Percentiles rank a stretch among this genome's conserved stretches.
phyloP scores from a whole-genome alignment of 2,329 filamentous ascomycete genomes.

The Aspergillus chevalieri region DNA sequence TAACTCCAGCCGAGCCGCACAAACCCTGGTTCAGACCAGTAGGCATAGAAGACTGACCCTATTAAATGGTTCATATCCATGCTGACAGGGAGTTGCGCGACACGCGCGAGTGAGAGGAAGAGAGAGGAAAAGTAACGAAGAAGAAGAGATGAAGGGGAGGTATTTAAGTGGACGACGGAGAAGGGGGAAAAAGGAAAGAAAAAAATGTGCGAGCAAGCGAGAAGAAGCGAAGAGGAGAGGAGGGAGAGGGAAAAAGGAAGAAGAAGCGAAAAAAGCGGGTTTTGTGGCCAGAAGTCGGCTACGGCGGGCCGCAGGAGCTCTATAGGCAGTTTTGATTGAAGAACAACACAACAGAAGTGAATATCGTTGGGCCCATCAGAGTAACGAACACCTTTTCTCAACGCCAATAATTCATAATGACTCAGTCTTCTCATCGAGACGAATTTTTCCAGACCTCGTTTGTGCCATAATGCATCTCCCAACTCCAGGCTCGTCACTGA shows the following conservation, averaged over 20 bases:
- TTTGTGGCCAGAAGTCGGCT: conserved; percentile 27
- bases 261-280: conserved; percentile 24
- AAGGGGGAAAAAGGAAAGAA: conserved; percentile 17
- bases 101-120: conserved; percentile 19
- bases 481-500: conserved; percentile 8
- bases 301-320: conserved; percentile 28
- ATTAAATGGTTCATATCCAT: conserved; percentile 49
- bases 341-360: too few relatives aligned
- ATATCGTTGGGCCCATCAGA: too few relatives aligned
- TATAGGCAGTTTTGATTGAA: conserved; percentile 19
- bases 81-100: conserved; percentile 29
- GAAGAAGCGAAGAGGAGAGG: conserved; percentile 21
- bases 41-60: conserved; percentile 34
- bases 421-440: conserved; percentile 65
- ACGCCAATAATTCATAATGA: conserved; percentile 39
- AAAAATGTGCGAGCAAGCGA: conserved; percentile 8
- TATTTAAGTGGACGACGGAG: conserved; percentile 13
- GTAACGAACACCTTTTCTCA: background rate
- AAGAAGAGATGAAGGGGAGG: conserved; percentile 17
- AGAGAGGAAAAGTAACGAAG: conserved; percentile 16
- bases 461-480: conserved; percentile 25
- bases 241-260: conserved; percentile 16
- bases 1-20: conserved; percentile 30
- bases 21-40: conserved; percentile 26
- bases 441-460: conserved; percentile 94